Base-by-base conservation (phyloP, 148 eudicot genomes). In the Fallopia convolvulus region DNA sequence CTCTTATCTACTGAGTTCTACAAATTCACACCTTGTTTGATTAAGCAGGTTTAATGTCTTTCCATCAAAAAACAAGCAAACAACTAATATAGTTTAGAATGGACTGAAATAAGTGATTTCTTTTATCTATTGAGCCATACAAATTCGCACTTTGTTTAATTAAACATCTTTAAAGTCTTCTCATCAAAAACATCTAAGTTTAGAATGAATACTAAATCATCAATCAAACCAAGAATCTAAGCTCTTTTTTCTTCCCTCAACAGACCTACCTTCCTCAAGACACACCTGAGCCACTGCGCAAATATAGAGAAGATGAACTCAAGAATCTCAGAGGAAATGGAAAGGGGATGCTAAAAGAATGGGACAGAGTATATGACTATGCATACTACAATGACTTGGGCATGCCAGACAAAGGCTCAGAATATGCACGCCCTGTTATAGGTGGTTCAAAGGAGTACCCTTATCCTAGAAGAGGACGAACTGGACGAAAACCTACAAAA, bases 351-450 rank as follows among this genome's bases (percentile, higher is more conserved):
- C 88, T 92, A 6, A 88, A 90, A 78, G 93, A 93, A 77, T 93
- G 98, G 97, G 97, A 93, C 61, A 81, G 98, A 73, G 94, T 88
- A 8, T 93, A 91, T 44, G 98, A 91, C 73, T 93, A 91, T 70
- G 97, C 89, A 47, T 90, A 80, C 74, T 93, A 91, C 80, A 91
- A 93, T 78, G 98, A 93, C 78, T 81, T 93, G 78, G 97, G 97
- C 75, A 74, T 78, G 61, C 97, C 98, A 10, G 90, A 93, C 75
- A 91, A 91, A 77, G 93, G 98, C 47, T 2, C 53, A 40, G 84
- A 83, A 2, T 76, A 87, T 76, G 83, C 75, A 8, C 98, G 97
- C 18, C 97, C 94, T 3, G 91, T 84, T 33, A 92, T 93, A 26
- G 98, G 98, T 32, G 98, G 98, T 41, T 84, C 91, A 3, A 61